Base-by-base conservation (phyloP, 2,329 filamentous ascomycete genomes). In the Phialophora expanda region DNA sequence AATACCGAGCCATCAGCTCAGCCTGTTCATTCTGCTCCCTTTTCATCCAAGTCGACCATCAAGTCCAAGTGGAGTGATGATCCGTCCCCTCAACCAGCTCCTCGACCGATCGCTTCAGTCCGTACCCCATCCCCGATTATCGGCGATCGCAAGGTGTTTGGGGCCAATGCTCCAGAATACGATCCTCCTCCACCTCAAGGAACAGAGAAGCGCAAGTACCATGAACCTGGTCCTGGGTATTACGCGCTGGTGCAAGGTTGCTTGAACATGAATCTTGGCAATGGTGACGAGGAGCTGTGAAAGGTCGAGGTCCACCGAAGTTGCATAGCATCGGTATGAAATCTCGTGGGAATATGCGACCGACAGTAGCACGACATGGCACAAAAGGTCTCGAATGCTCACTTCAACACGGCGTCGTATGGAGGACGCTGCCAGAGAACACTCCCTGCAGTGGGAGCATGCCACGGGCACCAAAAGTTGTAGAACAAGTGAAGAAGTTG, bases 121-220 rank as follows among this genome's bases (percentile, higher is more conserved):
- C 50, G 48, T 26, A 11, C 48, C 14, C 22, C 20, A 11, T 54
- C 62, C 9, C 30, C 57, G 1, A 50, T 65, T 8, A 44, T 67
- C 26, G 62, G 65, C 32, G 62, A 67, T 46, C 57, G 48, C 28
- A 59, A 41, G 12, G 58, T 56, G 0, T 62, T 58, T 28, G 62
- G 62, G 2, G 57, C 56, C 22, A 48, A 54, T 8, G 44, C 26
- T 6, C 14, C 46, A 1, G 53, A 46, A 17, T 53, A 61, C 34
- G 57, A 54, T 7, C 9, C 57, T 28, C 61, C 62, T 6, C 53
- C 57, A 2, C 41, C 20, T 12, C 44, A 53, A 38, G 11, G 46
- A 3, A 24, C 54, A 20, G 12, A 59, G 14, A 28, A 38, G 34
- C 63, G 51, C 41, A 51, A 61, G 6, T 22, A 26, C 4, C 48